Evolutionary conservation across 148 eudicot species (phyloP), one percentile per base, ranked within the genome.

Genomic region (Polygonum aviculare): DNA sequence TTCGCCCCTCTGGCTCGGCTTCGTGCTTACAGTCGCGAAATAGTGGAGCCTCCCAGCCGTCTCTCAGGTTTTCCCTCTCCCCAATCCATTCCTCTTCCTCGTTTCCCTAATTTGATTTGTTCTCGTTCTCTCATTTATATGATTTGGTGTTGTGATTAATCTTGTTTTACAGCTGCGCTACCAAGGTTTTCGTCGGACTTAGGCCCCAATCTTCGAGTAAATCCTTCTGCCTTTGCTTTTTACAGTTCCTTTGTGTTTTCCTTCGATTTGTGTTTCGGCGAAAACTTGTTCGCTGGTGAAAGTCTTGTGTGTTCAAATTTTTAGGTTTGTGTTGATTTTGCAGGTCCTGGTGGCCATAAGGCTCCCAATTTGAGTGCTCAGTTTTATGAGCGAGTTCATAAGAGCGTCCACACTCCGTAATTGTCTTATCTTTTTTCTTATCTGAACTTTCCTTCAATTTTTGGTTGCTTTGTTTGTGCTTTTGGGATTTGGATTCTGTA

Each of bases 151-250:
- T 33, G 11, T 51, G 41, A 15, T 79, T 36, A 62, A 39, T 48
- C 26, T 31, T 2, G 15, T 44, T 87, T 79, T 74, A 63, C 80
- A 90, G 96, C 77, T 93, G 87, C 26, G 81, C 81, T 18, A 87
- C 86, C 84, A 91, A 82, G 82, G 86, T 85, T 67, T 90, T 83
- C 79, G 85, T 81, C 11, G 93, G 94, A 2, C 78, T 88, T 50
- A 89, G 81, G 79, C 85, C 79, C 38, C 98, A 88, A 87, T 83
- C 88, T 83, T 84, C 87, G 67, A 78, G 98, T 81, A 79, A 83
- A 9, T 72, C 47, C 1, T 44, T 44, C 47, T 1, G 16, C 47
- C 9, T 19, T 19, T 36, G 74, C 49, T 44, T 70, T 70, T 22
- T 70, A 18, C 40, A 16, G 15, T n/a, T 8, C 71, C 4, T 6